Evolutionary conservation across 352 stramenopile species (phyloP), one percentile per base, ranked within the genome.

Genomic region (Globisporangium iwayamae): DNA sequence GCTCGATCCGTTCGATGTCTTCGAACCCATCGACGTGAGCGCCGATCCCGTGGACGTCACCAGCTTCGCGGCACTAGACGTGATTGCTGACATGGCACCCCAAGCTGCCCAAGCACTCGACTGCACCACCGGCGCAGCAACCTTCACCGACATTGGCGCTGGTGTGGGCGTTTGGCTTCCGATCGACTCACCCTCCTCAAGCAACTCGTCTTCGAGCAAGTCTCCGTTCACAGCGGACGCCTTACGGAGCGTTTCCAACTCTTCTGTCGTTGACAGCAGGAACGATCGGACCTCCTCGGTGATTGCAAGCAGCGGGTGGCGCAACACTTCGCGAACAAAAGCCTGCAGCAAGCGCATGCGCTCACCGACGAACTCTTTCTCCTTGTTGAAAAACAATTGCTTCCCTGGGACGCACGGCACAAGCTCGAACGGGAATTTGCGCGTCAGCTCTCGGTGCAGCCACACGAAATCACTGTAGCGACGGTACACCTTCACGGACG

Each of bases 401-500:
- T 94, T 94, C 6, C 73, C 83, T 0, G 85, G 85, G 20, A 94
- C 71, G 18, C 74, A 87, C 22, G 85, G 85, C 13, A 94, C 82
- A 36, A 94, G 68, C 28, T 90, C 76, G 53, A 87, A 89, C 20
- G 85, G 85, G 48, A 88, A 93, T n/a, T 80, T 68, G 46, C 75
- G 77, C 46, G 78, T 71, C 11, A 94, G 62, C 56, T 89, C 79
- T 16, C 75, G 70, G 60, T 92, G 82, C 41, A 94, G 73, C 85
- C 85, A 94, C 54, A 93, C 72, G 78, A 94, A 94, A 69, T 94
- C 85, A 60, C 83, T 93, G 75, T 93, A 94, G 5, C 85, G 83
- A 20, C 85, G 83, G 58, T 94, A 94, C 4, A 94, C 85, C 45
- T 90, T 90, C 43, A 94, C 85, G 2, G 79, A 93, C 2, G 83